Evolutionary conservation across 2,329 filamentous ascomycete species (phyloP), one percentile per base, ranked within the genome.

Genomic region (Ceratocystis papillata): DNA sequence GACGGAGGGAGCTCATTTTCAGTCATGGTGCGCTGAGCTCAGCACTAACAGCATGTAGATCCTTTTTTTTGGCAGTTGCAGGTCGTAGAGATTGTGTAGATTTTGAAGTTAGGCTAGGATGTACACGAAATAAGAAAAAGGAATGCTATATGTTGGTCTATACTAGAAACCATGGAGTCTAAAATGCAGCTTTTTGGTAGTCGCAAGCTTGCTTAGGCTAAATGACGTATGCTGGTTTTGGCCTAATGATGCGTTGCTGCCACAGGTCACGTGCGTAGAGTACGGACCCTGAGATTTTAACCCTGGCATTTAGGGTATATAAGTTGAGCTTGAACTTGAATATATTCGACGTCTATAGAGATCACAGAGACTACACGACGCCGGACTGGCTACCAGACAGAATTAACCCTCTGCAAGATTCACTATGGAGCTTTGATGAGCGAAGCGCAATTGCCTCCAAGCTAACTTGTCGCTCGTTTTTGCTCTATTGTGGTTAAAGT

Each of bases 1-100:
- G 82, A 81, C 1, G 82, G 81, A n/a, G 79, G 76, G 10, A 71
- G 68, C 7, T 60, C 45, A 25, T 60, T 57, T 20, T n/a, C 55
- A 20, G 55, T 28, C 55, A 59, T 59, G 55, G 3, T 20, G 55
- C 6, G 28, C 55, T 8, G 17, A 59, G 55, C 30, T 59, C 1
- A 8, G 55, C 33, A n/a, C 28, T 37, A 12, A 8, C 1, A 20
- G 55, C 7, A 10, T 37, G 15, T 59, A 37, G 5, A 37, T 59
- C 3, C 55, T 33, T 37, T 17, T 30, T 30, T 1, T 57, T 30
- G 25, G 2, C 3, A 17, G 28, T 59, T 33, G 10, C 12, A 15
- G 2, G 28, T 25, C n/a, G n/a, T 30, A 59, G 28, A 41, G 37
- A 41, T 15, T 4, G 10, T 12, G 8, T 41, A 41, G 10, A 8